Percentiles rank a stretch among this genome's conserved stretches.
Evolutionary conservation across 176 grass and related monocot genomes (phyloP).

Genomic region (Aegilops tauschii): DNA sequence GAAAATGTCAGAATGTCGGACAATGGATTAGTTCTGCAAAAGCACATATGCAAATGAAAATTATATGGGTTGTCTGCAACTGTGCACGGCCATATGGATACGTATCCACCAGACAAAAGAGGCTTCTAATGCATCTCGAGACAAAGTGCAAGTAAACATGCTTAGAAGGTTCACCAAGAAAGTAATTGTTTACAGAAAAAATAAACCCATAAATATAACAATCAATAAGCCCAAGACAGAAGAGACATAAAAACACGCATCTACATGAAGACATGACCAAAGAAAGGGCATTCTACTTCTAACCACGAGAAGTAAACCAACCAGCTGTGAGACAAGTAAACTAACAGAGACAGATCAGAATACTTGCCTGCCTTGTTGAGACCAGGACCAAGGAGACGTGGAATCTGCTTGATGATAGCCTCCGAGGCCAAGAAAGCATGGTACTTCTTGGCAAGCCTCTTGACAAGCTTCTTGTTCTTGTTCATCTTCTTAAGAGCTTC

Average conservation of each 20-base stretch:
- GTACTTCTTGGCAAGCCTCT: slow-evolving; percentile 85
- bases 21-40: no score
- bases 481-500: slow-evolving; percentile 86
- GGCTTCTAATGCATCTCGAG: not conserved
- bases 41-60: not conserved
- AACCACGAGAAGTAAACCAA: not conserved
- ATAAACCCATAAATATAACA: not conserved
- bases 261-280: not conserved
- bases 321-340: not conserved
- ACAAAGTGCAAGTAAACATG: not conserved
- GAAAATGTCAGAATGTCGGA: no score
- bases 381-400: slow-evolving; percentile 84
- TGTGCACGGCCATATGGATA: not conserved
- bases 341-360: not conserved
- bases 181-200: no score
- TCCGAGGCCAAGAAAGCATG: slow-evolving; percentile 88
- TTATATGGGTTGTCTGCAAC: not conserved
- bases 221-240: not conserved
- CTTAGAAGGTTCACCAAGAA: not conserved
- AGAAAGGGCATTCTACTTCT: not conserved
- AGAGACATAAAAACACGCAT: not conserved
- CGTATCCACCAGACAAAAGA: not conserved
- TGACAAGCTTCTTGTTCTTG: slow-evolving; percentile 92
- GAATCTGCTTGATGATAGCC: slow-evolving; percentile 86
- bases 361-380: slow-evolving; percentile 83